Conservation (phyloP, 495 filamentous ascomycete genomes). For the Penicillium lagena region DNA sequence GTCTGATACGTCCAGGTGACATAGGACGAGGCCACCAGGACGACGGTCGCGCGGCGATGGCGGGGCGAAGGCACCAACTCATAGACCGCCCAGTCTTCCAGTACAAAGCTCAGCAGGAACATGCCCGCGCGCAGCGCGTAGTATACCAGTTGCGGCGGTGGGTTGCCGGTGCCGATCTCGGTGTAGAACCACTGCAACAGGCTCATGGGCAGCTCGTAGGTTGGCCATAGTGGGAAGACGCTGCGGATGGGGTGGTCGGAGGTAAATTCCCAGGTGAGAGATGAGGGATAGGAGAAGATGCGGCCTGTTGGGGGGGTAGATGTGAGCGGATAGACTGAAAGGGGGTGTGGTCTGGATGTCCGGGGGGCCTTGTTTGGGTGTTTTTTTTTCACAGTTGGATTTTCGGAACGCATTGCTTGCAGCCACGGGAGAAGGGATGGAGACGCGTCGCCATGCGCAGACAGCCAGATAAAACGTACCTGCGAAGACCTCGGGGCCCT, state of each 20-base stretch:
- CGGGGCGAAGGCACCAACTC: constrained; percentile 74
- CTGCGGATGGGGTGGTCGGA: constrained; percentile 79
- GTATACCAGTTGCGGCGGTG: constrained; percentile 72
- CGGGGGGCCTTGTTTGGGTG: not conserved
- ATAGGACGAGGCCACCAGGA: constrained; percentile 88
- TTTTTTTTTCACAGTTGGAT: no score
- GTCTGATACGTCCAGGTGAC: constrained; percentile 99
- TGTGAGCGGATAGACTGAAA: no score
- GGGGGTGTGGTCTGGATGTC: no score
- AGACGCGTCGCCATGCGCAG: not conserved
- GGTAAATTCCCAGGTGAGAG: constrained; percentile 93
- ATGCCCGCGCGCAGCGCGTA: constrained; percentile 80
- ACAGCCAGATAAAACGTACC: constrained; percentile 50
- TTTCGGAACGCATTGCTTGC: no score
- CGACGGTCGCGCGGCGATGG: constrained; percentile 63
- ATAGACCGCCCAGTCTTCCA: constrained; percentile 96
- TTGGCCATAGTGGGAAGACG: constrained; percentile 91
- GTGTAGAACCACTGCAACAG: constrained; percentile 82
- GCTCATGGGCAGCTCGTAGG: constrained; percentile 88
- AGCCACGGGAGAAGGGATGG: not conserved
- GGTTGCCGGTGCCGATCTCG: constrained; percentile 44
- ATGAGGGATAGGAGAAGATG: constrained; percentile 81
- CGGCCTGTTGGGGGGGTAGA: constrained; percentile 50
- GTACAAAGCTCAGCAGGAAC: constrained; percentile 89
- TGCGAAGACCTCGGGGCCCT: constrained; percentile 93